phyloP scores from a whole-genome alignment of 768 basidiomycete genomes.

The Leccinum uliginosum region DNA sequence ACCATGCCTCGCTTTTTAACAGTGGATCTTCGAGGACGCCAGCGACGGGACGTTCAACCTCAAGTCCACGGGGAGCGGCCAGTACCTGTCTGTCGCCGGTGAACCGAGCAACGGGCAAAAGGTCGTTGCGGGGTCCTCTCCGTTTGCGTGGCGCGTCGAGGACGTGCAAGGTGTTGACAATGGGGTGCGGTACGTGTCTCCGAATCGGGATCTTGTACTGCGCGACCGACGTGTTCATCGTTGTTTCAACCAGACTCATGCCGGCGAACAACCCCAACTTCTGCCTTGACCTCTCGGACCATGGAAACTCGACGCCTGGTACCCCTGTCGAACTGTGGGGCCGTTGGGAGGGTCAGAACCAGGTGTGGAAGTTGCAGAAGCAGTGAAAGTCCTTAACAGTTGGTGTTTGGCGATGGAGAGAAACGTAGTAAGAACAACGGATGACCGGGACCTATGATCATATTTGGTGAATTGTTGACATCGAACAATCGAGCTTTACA shows the following conservation, averaged over 20 bases:
- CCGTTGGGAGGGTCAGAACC: constrained; percentile 47
- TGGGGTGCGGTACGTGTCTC: constrained; percentile 39
- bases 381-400: neutral
- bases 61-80: constrained; percentile 37
- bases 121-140: constrained; percentile 34
- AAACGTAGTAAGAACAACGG: neutral
- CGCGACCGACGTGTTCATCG: neutral
- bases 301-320: constrained; percentile 43
- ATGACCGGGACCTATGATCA: too few species aligned
- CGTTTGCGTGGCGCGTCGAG: constrained; percentile 49
- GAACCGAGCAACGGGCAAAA: constrained; percentile 33
- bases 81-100: constrained; percentile 39
- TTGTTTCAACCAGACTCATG: constrained; percentile 35
- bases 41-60: constrained; percentile 35
- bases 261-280: constrained; percentile 36
- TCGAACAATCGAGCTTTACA: too few species aligned
- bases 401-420: neutral
- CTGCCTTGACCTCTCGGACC: constrained; percentile 44
- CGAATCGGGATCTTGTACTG: neutral
- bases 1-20: neutral
- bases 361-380: constrained; percentile 40
- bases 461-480: neutral
- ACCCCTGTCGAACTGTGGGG: constrained; percentile 46
- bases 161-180: constrained; percentile 36
- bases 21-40: constrained; percentile 45